Evolutionary conservation across 768 basidiomycete genomes (phyloP), one percentile per base, ranked within the genome.

Genomic region (Amylocystis lapponica): DNA sequence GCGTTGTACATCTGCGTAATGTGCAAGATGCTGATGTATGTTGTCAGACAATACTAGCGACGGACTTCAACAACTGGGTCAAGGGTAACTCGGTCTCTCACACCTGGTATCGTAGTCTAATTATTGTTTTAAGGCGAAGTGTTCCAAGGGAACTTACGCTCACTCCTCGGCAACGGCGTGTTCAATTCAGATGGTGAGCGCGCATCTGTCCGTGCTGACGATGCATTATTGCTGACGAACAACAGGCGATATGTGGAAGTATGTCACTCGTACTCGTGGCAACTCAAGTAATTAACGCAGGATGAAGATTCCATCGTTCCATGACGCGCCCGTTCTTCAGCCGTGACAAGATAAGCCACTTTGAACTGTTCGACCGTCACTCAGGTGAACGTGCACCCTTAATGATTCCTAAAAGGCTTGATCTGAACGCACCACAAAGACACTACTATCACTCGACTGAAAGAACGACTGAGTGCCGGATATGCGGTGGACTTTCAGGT

Each of bases 241-340:
- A 20, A 17, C 33, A 69, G 68, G 64, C 25, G 70, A 72, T 7
- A 69, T 73, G 65, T 77, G 75, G 76, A 76, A 72, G 64, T 68
- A 50, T 35, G 53, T 27, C n/a, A 6, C 27, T 5, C 17, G 4
- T 23, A 5, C 9, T 3, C 4, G 9, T 33, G 8, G n/a, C 27
- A 19, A 20, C 16, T 2, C 20, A 36, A 16, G 3, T 20, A 26
- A 9, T 29, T 2, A 11, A 4, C 19, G 4, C 4, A 26, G 9
- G 10, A 8, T 16, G 22, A 38, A 50, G 74, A 53, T 81, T 81
- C 51, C 79, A 81, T 50, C 74, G 79, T n/a, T 71, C 71, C 5
- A 79, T 80, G 59, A 76, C 78, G 0, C 72, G 81, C 0, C 79
- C 82, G 2, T 78, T 78, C 65, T 82, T 83, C 56, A 74, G 66